Evolutionary conservation across 768 basidiomycete genomes (phyloP).

Genomic region (Phallus indusiatus): DNA sequence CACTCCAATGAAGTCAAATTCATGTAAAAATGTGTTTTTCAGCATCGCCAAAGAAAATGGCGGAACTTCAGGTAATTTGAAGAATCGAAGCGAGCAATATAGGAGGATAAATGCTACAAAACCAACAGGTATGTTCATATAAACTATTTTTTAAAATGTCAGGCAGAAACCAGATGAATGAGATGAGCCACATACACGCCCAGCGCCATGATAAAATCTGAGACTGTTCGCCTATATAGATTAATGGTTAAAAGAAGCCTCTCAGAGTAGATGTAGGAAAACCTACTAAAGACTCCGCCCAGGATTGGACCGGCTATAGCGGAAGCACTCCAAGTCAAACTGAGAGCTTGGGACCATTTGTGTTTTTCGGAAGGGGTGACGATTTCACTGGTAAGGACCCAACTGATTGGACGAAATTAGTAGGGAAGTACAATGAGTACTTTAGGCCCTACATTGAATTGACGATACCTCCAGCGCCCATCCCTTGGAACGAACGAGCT

Average conservation of each 20-base stretch:
- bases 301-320: conserved; percentile 75
- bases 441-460: conserved; percentile 40
- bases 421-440: neutral
- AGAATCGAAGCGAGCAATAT: conserved; percentile 46
- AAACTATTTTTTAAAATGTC: conserved; percentile 43
- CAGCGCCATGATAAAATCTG: conserved; percentile 61
- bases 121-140: conserved; percentile 74
- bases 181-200: conserved; percentile 53
- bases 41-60: conserved; percentile 26
- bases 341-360: conserved; percentile 79
- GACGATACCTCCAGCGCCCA: conserved; percentile 85
- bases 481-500: conserved; percentile 56
- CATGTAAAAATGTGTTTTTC: conserved; percentile 42
- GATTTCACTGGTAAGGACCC: conserved; percentile 81
- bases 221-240: conserved; percentile 12
- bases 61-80: conserved; percentile 35
- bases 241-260: neutral
- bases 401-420: conserved; percentile 19
- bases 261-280: conserved; percentile 4
- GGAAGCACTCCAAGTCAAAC: conserved; percentile 80
- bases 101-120: conserved; percentile 49
- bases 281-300: conserved; percentile 71
- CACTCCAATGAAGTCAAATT: conserved; percentile 75
- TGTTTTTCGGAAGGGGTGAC: conserved; percentile 61
- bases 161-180: conserved; percentile 7